Evolutionary conservation across 2,329 filamentous ascomycete genomes (phyloP), one percentile per base, ranked within the genome.

Genomic region (Phyllachora maydis): DNA sequence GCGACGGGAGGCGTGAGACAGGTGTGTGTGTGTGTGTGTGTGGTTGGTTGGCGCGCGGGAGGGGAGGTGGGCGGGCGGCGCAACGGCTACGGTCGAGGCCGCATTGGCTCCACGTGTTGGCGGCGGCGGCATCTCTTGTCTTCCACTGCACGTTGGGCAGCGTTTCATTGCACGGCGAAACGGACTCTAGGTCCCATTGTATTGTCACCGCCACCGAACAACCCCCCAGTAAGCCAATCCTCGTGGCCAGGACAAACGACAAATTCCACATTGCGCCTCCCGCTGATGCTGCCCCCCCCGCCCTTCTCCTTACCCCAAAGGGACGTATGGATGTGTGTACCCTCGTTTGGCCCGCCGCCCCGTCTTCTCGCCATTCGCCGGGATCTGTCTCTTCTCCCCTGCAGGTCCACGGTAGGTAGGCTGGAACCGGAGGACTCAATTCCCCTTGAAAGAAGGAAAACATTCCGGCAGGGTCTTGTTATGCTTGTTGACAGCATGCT

Each of bases 401-500:
- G 6, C 6, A 20, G 19, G 16, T 15, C 12, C 13, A 18, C n/a
- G 21, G 12, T 16, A 12, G 11, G 20, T 29, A 14, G 32, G 28
- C 33, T 33, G 12, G 28, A 20, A 11, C 16, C 21, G 15, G 21
- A 30, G 13, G 22, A 23, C 22, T 24, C n/a, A n/a, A n/a, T n/a
- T n/a, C n/a, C n/a, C 34, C 35, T 42, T 36, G 32, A 52, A 60
- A 24, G 33, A 47, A 11, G 69, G 69, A 50, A 83, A 83, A 52
- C 76, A 82, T 19, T 78, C 72, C 23, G 57, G 44, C 14, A 78
- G 54, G 19, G 59, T 57, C 55, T 79, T 78, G 54, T 51, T 70
- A 54, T 83, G 76, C 58, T 79, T 81, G 51, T 79, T 79, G 32
- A 50, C 43, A 31, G 75, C 72, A 46, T 83, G 76, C 40, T 75